Percentiles rank a stretch among this genome's conserved stretches.
These are phyloP conservation scores for Cucurbita moschata DNA, from an alignment of 306 rosid genomes.

Conservation along the genomic window DNA sequence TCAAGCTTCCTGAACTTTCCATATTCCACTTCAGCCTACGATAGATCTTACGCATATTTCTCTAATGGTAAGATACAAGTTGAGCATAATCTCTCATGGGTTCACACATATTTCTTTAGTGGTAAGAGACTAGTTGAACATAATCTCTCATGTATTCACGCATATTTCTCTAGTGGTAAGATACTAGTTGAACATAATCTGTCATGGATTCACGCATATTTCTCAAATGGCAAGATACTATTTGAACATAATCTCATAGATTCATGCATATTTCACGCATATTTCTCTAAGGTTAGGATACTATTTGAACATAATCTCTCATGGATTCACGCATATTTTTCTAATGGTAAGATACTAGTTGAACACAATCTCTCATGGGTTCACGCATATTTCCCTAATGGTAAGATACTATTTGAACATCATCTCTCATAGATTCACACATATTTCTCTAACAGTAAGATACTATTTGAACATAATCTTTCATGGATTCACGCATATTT, in stretches of 20 bases:
- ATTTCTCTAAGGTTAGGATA: background rate
- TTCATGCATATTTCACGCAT: background rate
- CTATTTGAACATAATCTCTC: background rate
- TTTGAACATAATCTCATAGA: background rate
- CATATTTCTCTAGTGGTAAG: background rate
- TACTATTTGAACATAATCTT: background rate
- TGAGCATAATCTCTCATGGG: background rate
- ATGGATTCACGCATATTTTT: background rate
- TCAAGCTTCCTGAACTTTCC: background rate
- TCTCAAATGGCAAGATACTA: background rate
- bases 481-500: background rate
- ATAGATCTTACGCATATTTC: background rate
- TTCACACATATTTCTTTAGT: background rate
- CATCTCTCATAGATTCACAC: no score
- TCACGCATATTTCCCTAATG: background rate
- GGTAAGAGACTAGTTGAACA: background rate
- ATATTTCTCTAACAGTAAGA: background rate
- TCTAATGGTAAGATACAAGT: background rate
- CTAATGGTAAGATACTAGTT: background rate
- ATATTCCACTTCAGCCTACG: background rate
- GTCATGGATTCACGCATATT: background rate
- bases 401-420: background rate
- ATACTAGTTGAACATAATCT: background rate
- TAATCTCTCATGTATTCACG: background rate
- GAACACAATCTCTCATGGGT: background rate